phyloP scores from a whole-genome alignment of 257 asterid species.

The Anisodus acutangulus region DNA sequence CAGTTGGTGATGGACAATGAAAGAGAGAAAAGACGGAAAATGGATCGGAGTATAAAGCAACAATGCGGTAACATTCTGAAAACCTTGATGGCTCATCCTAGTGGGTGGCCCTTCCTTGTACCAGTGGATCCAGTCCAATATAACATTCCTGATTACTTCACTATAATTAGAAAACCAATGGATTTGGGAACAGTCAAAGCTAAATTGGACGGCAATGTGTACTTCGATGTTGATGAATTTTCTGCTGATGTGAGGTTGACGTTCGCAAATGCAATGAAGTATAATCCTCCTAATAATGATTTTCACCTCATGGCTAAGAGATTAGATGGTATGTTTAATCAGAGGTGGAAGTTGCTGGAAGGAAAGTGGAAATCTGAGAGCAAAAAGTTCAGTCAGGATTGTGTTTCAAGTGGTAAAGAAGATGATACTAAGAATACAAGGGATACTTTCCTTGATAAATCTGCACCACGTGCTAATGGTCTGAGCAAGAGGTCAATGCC shows the following conservation, averaged over 20 bases:
- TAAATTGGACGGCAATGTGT: conserved; percentile 55
- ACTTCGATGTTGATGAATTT: conserved; percentile 60
- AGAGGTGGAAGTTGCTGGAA: conserved; percentile 61
- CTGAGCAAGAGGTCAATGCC: conserved; percentile 41
- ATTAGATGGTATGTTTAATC: conserved; percentile 47
- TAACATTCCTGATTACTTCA: conserved; percentile 74
- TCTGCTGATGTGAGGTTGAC: conserved; percentile 75
- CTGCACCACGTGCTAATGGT: conserved; percentile 33
- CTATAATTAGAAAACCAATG: conserved; percentile 69
- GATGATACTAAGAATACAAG: conserved; percentile 36
- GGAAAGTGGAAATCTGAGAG: conserved; percentile 44
- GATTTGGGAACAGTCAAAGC: conserved; percentile 72
- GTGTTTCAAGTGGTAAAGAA: conserved; percentile 30
- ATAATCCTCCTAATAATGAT: conserved; percentile 58
- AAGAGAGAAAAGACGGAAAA: conserved; percentile 52
- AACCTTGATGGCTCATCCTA: conserved; percentile 51
- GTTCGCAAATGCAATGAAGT: conserved; percentile 72
- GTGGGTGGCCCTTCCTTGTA: conserved; percentile 48
- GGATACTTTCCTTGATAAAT: conserved; percentile 31
- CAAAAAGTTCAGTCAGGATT: conserved; percentile 32
- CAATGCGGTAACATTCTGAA: conserved; percentile 57
- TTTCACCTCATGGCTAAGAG: conserved; percentile 60
- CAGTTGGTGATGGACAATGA: conserved; percentile 41
- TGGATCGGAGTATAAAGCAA: conserved; percentile 57
- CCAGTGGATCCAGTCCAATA: conserved; percentile 84